Evolutionary conservation across 768 basidiomycete genomes (phyloP).

Genomic region (Tephrocybe sp.): DNA sequence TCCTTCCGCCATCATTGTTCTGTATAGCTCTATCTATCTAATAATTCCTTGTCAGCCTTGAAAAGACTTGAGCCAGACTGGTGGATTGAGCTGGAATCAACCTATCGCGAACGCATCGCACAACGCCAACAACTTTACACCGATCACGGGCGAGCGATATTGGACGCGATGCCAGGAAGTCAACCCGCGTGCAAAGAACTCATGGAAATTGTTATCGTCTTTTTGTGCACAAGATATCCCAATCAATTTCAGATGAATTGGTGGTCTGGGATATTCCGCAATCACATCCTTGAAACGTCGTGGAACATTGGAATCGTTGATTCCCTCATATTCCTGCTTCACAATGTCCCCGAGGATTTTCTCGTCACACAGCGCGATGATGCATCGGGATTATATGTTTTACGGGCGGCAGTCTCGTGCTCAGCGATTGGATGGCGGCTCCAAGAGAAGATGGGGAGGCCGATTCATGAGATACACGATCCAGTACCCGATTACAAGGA

Average conservation of each 20-base stretch:
- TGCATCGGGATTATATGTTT: slow-evolving; percentile 40
- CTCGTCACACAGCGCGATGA: slow-evolving; percentile 41
- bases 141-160: slow-evolving; percentile 38
- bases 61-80: slow-evolving; percentile 51
- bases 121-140: slow-evolving; percentile 41
- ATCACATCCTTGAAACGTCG: slow-evolving; percentile 37
- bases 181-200: slow-evolving; percentile 50
- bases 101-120: slow-evolving; percentile 42
- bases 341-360: slow-evolving; percentile 56
- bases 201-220: slow-evolving; percentile 56
- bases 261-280: slow-evolving; percentile 37
- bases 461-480: slow-evolving; percentile 44
- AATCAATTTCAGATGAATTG: slow-evolving; percentile 43
- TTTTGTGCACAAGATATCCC: slow-evolving; percentile 57
- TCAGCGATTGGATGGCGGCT: slow-evolving; percentile 54
- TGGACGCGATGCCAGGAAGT: slow-evolving; percentile 50
- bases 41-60: slow-evolving; percentile 31
- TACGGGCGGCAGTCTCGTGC: slow-evolving; percentile 45
- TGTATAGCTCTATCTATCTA: neutral
- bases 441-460: slow-evolving; percentile 44
- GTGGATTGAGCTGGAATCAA: slow-evolving; percentile 58
- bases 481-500: slow-evolving; percentile 52
- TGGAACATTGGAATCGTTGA: slow-evolving; percentile 27
- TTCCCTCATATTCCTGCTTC: slow-evolving; percentile 44
- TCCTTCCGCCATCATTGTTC: no score